Conservation (phyloP, 176 grass and related monocot genomes). For the Aegilops speltoides region DNA sequence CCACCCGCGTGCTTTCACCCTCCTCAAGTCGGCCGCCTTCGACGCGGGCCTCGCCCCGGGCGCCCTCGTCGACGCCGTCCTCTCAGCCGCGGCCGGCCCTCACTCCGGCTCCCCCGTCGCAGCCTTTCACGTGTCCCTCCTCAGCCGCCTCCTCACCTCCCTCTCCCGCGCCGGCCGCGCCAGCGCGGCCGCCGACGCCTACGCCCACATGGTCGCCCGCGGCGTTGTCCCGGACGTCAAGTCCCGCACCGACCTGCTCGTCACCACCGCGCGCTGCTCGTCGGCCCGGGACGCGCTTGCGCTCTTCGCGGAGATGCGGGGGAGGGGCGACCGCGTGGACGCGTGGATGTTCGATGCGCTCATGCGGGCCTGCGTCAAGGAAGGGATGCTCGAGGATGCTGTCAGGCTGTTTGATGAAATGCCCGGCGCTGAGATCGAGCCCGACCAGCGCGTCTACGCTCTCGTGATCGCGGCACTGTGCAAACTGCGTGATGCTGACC, state of each 20-base stretch:
- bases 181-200: conserved; percentile 33
- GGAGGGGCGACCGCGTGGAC: conserved; percentile 43
- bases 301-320: conserved; percentile 53
- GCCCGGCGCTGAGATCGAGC: conserved; percentile 25
- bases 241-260: conserved; percentile 58
- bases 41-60: not conserved
- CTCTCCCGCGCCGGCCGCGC: conserved; percentile 5
- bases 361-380: conserved; percentile 54
- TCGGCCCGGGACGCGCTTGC: conserved; percentile 34
- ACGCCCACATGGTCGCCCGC: conserved; percentile 41
- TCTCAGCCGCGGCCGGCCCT: conserved; percentile 35
- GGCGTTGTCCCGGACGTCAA: conserved; percentile 43
- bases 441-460: conserved; percentile 37
- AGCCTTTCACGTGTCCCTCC: not conserved
- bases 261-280: conserved; percentile 26
- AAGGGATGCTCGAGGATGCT: conserved; percentile 38
- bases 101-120: conserved; percentile 8
- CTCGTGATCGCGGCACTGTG: conserved; percentile 38
- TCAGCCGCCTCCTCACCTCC: conserved; percentile 46
- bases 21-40: conserved; percentile 37
- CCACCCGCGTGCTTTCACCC: conserved; percentile 16
- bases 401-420: conserved; percentile 79
- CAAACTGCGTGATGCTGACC: conserved; percentile 39
- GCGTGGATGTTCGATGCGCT: conserved; percentile 47
- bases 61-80: conserved; percentile 32